Conservation (phyloP, 805 yeast species). For the Schizosaccharomyces japonicus region DNA sequence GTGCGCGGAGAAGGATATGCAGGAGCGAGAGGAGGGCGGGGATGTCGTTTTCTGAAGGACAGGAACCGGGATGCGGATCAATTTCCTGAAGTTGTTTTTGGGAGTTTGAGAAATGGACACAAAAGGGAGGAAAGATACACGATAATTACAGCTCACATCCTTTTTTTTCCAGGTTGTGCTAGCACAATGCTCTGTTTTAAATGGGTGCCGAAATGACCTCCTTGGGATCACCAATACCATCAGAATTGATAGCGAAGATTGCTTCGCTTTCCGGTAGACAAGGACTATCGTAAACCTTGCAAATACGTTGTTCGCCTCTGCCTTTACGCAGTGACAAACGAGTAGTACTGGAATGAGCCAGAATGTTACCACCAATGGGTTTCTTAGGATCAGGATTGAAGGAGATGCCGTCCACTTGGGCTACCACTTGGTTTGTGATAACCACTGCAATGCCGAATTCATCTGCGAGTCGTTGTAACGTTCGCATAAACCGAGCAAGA, state of each 20-base stretch:
- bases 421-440: conserved; percentile 87
- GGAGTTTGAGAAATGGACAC: too few species aligned
- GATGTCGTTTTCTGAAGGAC: too few species aligned
- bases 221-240: conserved; percentile 88
- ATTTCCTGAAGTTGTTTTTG: too few species aligned
- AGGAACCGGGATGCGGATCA: too few species aligned
- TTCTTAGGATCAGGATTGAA: conserved; percentile 93
- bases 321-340: conserved; percentile 67
- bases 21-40: too few species aligned
- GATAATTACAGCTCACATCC: too few species aligned
- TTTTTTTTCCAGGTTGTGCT: too few species aligned
- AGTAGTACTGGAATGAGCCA: conserved; percentile 92
- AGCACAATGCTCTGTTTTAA: too few species aligned
- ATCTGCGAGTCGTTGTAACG: conserved; percentile 78
- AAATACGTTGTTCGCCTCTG: conserved; percentile 72
- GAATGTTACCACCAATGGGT: conserved; percentile 93
- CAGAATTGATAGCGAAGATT: conserved; percentile 84
- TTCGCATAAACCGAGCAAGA: conserved; percentile 79
- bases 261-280: conserved; percentile 90
- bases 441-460: conserved; percentile 95
- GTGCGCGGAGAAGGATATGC: too few species aligned
- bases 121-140: too few species aligned
- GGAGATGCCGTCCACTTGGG: conserved; percentile 77
- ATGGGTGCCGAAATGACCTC: conserved; percentile 18
- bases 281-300: conserved; percentile 89